phyloP scores from a whole-genome alignment of 2,329 filamentous ascomycete genomes.

The Colletotrichum melonis region DNA sequence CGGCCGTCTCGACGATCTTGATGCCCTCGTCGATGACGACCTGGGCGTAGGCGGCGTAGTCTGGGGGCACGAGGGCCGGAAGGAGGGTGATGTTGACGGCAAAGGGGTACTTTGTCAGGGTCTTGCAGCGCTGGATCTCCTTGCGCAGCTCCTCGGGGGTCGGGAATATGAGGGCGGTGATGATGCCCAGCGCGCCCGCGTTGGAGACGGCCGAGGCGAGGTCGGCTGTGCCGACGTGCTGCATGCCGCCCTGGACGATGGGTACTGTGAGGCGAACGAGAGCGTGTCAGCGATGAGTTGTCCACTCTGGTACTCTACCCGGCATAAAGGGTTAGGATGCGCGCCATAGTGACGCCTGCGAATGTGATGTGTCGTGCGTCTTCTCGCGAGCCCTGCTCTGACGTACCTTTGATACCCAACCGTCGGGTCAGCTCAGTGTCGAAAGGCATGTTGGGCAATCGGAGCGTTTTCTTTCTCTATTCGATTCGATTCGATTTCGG shows the following conservation, averaged over 20 bases:
- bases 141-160: constrained; percentile 90
- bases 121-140: constrained; percentile 89
- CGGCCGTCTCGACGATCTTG: constrained; percentile 91
- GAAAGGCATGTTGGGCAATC: constrained; percentile 61
- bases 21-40: constrained; percentile 94
- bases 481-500: constrained; percentile 5
- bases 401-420: constrained; percentile 64
- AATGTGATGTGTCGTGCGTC: constrained; percentile 7
- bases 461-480: constrained; percentile 12
- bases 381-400: background rate
- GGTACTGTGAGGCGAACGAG: constrained; percentile 65
- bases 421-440: constrained; percentile 67
- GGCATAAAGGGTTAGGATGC: background rate
- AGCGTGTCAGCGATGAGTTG: constrained; percentile 21
- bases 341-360: constrained; percentile 16
- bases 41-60: constrained; percentile 92
- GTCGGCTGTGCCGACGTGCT: constrained; percentile 86
- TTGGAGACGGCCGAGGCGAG: constrained; percentile 82
- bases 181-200: constrained; percentile 84
- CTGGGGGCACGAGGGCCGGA: constrained; percentile 87
- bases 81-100: constrained; percentile 96
- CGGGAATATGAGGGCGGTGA: constrained; percentile 92
- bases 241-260: constrained; percentile 88
- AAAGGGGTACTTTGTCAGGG: constrained; percentile 83
- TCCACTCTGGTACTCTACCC: background rate